A percentile compares a stretch with the other conserved stretches of the same genome.
Evolutionary conservation across 139 green algal genomes (phyloP).

Genomic region (Astrephomene gubernaculifera): DNA sequence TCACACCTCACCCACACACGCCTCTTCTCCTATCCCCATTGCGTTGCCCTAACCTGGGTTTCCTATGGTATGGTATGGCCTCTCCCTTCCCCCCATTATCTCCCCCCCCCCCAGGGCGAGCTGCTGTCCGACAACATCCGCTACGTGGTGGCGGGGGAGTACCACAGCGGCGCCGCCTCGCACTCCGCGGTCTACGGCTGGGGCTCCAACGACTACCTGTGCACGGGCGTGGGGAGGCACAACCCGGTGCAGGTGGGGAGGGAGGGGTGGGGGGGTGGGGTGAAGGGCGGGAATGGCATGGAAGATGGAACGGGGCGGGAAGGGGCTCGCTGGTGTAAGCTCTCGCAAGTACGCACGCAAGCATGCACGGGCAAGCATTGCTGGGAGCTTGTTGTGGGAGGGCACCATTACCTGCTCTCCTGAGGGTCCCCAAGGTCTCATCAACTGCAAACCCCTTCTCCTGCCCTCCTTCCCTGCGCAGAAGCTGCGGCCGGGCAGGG

Average conservation of each 20-base stretch:
- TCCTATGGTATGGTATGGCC: too few relatives aligned
- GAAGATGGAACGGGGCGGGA: too few relatives aligned
- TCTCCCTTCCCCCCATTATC: background rate
- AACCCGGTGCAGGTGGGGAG: conserved; percentile 26
- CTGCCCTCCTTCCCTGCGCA: background rate
- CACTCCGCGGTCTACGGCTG: conserved; percentile 56
- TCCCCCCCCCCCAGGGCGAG: conserved; percentile 19
- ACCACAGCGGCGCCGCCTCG: conserved; percentile 66
- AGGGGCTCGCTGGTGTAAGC: too few relatives aligned
- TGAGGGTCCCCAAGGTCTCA: too few relatives aligned
- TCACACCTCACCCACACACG: too few relatives aligned
- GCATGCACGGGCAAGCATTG: too few relatives aligned
- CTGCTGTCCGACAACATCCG: conserved; percentile 43
- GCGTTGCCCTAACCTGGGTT: too few relatives aligned
- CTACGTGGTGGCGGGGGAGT: conserved; percentile 66
- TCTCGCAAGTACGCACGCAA: too few relatives aligned
- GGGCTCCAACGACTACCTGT: conserved; percentile 64
- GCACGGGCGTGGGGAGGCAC: conserved; percentile 45
- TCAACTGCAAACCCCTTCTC: background rate
- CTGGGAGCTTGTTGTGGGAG: too few relatives aligned
- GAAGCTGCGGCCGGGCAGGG: conserved; percentile 35
- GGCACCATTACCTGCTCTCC: too few relatives aligned
- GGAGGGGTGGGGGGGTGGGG: background rate
- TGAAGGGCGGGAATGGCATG: too few relatives aligned
- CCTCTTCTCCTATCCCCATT: too few relatives aligned